These are phyloP conservation scores for Amyloporia xantha DNA, from an alignment of 768 basidiomycete genomes.

Conservation along the genomic window DNA sequence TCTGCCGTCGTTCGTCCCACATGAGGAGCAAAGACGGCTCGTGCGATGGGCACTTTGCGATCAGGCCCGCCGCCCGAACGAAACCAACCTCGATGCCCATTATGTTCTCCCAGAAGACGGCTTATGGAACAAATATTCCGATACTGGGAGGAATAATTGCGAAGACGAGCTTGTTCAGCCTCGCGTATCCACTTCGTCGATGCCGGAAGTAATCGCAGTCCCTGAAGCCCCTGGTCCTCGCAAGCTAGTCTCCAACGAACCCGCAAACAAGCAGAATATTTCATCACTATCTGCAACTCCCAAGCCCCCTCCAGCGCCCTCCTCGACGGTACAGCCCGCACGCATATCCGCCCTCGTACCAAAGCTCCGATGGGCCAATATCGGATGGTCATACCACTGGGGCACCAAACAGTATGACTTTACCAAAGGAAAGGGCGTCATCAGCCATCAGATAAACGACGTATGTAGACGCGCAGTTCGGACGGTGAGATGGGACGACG, in stretches of 20 bases:
- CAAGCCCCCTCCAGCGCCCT: slow-evolving; percentile 61
- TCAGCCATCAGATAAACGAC: slow-evolving; percentile 48
- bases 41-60: slow-evolving; percentile 66
- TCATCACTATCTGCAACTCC: slow-evolving; percentile 43
- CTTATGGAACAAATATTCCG: slow-evolving; percentile 64
- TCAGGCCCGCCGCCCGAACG: slow-evolving; percentile 76
- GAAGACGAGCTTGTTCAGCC: slow-evolving; percentile 36
- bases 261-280: slow-evolving; percentile 55
- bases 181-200: slow-evolving; percentile 27
- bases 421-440: slow-evolving; percentile 53
- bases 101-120: slow-evolving; percentile 70
- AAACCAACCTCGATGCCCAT: slow-evolving; percentile 86
- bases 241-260: slow-evolving; percentile 63
- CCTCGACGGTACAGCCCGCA: slow-evolving; percentile 45
- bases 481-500: slow-evolving; percentile 60
- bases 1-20: slow-evolving; percentile 66
- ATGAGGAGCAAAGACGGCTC: slow-evolving; percentile 57
- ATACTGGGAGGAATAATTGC: slow-evolving; percentile 25
- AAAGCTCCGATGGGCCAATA: slow-evolving; percentile 91
- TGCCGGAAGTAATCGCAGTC: not conserved
- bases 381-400: slow-evolving; percentile 98
- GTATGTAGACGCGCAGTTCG: slow-evolving; percentile 60
- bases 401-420: slow-evolving; percentile 94
- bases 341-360: slow-evolving; percentile 51
- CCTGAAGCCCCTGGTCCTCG: slow-evolving; percentile 45